Evolutionary conservation across 345 rosid genomes (phyloP).

Genomic region (Zanthoxylum bungeanum): DNA sequence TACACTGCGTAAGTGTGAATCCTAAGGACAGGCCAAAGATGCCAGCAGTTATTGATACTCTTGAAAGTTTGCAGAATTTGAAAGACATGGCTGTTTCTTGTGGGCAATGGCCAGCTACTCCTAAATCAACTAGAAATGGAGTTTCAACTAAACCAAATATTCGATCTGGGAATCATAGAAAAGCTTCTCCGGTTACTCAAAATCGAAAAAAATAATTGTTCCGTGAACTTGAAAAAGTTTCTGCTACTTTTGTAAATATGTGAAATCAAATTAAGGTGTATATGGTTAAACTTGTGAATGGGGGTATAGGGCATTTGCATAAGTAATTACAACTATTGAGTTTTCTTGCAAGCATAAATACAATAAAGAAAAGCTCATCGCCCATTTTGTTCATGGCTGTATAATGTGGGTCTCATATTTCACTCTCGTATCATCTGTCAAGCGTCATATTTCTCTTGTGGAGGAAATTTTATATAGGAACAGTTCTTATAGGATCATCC

Average conservation of each 20-base stretch:
- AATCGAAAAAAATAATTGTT: constrained; percentile 20
- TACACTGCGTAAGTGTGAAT: constrained; percentile 68
- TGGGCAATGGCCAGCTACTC: constrained; percentile 63
- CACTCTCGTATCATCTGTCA: too few species aligned
- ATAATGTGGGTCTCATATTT: too few species aligned
- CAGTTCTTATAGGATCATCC: too few species aligned
- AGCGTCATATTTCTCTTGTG: too few species aligned
- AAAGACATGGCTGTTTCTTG: constrained; percentile 79
- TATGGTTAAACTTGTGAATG: neutral
- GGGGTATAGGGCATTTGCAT: neutral
- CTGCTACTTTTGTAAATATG: neutral
- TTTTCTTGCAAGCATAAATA: too few species aligned
- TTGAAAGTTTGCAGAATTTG: constrained; percentile 52
- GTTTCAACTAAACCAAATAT: constrained; percentile 28
- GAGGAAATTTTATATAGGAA: too few species aligned
- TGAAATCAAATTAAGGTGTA: neutral
- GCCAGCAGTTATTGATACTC: constrained; percentile 58
- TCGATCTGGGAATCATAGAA: constrained; percentile 29
- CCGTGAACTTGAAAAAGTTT: neutral
- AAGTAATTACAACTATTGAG: neutral
- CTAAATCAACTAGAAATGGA: constrained; percentile 31
- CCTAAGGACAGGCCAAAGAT: constrained; percentile 91
- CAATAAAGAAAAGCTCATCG: too few species aligned
- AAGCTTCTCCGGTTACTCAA: constrained; percentile 39
- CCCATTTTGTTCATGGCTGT: too few species aligned